Conservation (phyloP, 108 stramenopile genomes). For the Nitzschia sp. region DNA sequence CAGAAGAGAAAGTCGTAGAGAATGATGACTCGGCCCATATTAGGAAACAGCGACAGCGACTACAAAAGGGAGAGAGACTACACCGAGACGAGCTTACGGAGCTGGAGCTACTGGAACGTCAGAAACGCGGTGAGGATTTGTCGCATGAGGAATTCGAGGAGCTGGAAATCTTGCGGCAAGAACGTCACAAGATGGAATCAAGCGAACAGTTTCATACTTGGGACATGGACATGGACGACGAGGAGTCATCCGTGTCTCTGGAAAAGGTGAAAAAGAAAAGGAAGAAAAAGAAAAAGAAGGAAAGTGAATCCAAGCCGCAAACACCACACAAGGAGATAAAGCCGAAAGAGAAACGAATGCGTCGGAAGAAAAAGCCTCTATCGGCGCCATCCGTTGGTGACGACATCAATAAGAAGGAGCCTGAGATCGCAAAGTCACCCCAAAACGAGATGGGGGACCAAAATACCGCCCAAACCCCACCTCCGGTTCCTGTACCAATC, state of each 20-base stretch:
- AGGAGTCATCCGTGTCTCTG: background rate
- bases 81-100: constrained; percentile 18
- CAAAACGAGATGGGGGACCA: background rate
- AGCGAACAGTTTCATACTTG: background rate
- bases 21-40: constrained; percentile 2
- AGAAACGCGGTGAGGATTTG: constrained; percentile 10
- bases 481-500: background rate
- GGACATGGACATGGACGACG: background rate
- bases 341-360: constrained; percentile 13
- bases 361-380: constrained; percentile 8
- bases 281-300: constrained; percentile 5
- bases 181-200: constrained; percentile 2
- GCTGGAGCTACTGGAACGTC: constrained; percentile 16
- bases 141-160: constrained; percentile 15
- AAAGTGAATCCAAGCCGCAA: background rate
- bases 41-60: background rate
- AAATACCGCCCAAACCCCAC: background rate
- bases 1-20: background rate
- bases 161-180: constrained; percentile 25
- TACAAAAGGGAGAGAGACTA: constrained; percentile 21
- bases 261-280: constrained; percentile 3
- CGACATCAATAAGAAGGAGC: too few species aligned
- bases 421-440: too few species aligned
- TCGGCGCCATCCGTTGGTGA: too few species aligned
- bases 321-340: background rate